phyloP scores from a whole-genome alignment of 2,329 filamentous ascomycete species.

The Sodiomyces alkalinus region DNA sequence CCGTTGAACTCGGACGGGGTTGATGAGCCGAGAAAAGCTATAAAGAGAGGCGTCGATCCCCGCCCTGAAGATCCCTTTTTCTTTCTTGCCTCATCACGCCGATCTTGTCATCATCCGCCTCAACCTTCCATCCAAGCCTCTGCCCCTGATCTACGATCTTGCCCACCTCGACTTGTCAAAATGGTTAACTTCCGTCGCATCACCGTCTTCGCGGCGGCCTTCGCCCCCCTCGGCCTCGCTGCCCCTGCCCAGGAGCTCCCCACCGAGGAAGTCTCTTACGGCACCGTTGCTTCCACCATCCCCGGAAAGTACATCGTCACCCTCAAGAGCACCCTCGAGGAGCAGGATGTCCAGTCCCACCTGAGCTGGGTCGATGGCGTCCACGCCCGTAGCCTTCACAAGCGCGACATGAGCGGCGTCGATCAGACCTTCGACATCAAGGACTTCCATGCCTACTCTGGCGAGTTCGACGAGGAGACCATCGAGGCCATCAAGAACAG shows the following conservation, averaged over 20 bases:
- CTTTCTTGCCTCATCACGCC: conserved; percentile 1
- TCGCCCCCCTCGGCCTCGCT: conserved; percentile 5
- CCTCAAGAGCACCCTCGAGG: conserved; percentile 19
- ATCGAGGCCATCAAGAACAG: conserved; percentile 22
- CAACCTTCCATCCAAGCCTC: not conserved
- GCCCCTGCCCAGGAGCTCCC: conserved; percentile 3
- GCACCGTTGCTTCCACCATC: conserved; percentile 10
- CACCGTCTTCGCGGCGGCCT: conserved; percentile 7
- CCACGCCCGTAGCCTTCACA: conserved; percentile 15
- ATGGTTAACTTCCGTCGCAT: conserved; percentile 8
- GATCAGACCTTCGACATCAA: conserved; percentile 10
- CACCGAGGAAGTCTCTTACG: not conserved
- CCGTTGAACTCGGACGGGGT: not conserved
- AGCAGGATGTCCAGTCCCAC: conserved; percentile 13
- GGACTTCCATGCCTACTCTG: conserved; percentile 26
- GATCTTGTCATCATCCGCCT: conserved; percentile 2
- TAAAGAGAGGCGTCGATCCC: conserved; percentile 1
- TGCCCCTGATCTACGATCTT: no score
- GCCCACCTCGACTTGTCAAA: no score
- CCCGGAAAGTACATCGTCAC: conserved; percentile 30
- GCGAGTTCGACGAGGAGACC: conserved; percentile 24
- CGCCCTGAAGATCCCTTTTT: not conserved
- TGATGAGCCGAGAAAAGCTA: not conserved
- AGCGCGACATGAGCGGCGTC: conserved; percentile 12
- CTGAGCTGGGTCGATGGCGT: conserved; percentile 12